Percentiles rank a stretch among this genome's conserved stretches.
phyloP scores from a whole-genome alignment of 2,329 filamentous ascomycete genomes.

The Sphaceloma murrayae region DNA sequence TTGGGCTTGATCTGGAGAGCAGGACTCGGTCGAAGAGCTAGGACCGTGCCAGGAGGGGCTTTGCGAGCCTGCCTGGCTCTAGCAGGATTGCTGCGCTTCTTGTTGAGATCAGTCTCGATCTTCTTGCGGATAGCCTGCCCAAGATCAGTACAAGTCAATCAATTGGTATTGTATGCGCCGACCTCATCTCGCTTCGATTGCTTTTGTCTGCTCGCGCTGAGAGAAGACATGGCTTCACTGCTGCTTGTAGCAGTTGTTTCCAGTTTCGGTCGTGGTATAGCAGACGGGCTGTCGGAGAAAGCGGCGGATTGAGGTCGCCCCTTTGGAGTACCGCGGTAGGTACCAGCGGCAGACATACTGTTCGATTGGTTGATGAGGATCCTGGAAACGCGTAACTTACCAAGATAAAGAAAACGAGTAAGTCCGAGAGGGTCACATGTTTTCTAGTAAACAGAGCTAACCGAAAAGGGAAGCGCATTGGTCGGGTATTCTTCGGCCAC shows the following conservation, averaged over 20 bases:
- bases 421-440: slow-evolving; percentile 3
- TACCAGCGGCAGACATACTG: slow-evolving; percentile 53
- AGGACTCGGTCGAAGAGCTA: slow-evolving; percentile 88
- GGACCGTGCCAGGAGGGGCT: slow-evolving; percentile 89
- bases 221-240: slow-evolving; percentile 51
- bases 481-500: slow-evolving; percentile 10
- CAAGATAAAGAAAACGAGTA: slow-evolving; percentile 6
- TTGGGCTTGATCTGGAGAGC: slow-evolving; percentile 95
- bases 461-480: too few relatives aligned
- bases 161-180: slow-evolving; percentile 21
- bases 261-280: slow-evolving; percentile 58
- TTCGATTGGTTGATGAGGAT: slow-evolving; percentile 17
- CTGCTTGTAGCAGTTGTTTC: slow-evolving; percentile 41
- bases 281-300: slow-evolving; percentile 56
- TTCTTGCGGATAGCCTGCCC: slow-evolving; percentile 85
- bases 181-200: slow-evolving; percentile 98
- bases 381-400: slow-evolving; percentile 4
- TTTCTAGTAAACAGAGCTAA: slow-evolving; percentile 15
- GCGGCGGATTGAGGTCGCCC: slow-evolving; percentile 47
- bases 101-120: slow-evolving; percentile 94
- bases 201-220: slow-evolving; percentile 91
- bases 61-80: slow-evolving; percentile 80
- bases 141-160: background rate
- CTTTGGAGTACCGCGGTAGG: slow-evolving; percentile 63
- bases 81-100: slow-evolving; percentile 77